Evolutionary conservation across 768 basidiomycete species (phyloP).

Genomic region (Tylopilus sp.): DNA sequence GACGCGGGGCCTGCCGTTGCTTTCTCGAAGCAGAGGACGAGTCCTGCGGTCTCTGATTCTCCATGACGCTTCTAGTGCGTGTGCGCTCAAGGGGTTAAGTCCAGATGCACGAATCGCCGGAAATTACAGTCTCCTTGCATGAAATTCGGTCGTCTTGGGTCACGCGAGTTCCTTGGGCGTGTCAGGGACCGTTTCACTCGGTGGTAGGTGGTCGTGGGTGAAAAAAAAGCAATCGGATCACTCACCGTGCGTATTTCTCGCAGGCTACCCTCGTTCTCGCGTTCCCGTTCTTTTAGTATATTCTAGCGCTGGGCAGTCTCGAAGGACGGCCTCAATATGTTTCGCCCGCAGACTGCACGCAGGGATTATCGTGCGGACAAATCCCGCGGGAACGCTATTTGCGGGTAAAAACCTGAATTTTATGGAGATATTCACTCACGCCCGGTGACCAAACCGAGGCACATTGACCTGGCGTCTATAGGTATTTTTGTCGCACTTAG

Average conservation of each 20-base stretch:
- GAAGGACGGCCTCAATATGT: constrained; percentile 4
- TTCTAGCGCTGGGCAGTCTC: constrained; percentile 8
- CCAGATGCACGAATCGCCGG: constrained; percentile 11
- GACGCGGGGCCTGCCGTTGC: constrained; percentile 6
- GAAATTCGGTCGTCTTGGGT: constrained; percentile 19
- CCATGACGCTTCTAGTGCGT: constrained; percentile 20
- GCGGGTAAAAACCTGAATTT: constrained; percentile 4
- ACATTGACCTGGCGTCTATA: constrained; percentile 3
- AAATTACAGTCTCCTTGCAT: constrained; percentile 20
- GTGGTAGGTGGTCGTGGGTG: constrained; percentile 3
- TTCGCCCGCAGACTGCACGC: constrained; percentile 2
- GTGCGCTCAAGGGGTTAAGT: constrained; percentile 8
- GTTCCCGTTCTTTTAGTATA: background rate
- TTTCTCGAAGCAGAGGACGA: constrained; percentile 16
- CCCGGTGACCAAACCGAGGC: constrained; percentile 2
- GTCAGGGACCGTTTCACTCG: constrained; percentile 5
- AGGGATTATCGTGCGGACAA: constrained; percentile 8
- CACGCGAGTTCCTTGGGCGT: constrained; percentile 19
- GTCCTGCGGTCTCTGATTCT: constrained; percentile 20
- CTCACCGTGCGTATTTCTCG: constrained; percentile 11
- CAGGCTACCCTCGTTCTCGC: background rate
- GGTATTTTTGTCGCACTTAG: constrained; percentile 4
- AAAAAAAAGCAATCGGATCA: constrained; percentile 2
- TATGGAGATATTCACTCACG: background rate
- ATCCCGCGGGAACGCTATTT: constrained; percentile 23